Evolutionary conservation across 2,329 filamentous ascomycete genomes (phyloP).

Genomic region (Onygena corvina): DNA sequence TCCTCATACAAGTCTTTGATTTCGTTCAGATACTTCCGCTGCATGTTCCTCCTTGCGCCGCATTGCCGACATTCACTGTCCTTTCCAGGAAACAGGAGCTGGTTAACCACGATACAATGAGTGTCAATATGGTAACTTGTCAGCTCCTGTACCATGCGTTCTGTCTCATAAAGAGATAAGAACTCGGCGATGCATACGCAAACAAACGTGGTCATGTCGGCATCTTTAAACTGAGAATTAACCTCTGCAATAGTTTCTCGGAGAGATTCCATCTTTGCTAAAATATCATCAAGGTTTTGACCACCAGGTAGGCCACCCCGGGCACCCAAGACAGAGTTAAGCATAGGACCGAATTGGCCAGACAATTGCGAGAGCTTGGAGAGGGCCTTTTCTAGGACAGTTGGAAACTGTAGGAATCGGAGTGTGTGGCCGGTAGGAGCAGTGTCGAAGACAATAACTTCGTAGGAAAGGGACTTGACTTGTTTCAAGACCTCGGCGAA

Average conservation of each 20-base stretch:
- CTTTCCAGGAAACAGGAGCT: conserved; percentile 81
- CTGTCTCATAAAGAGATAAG: conserved; percentile 90
- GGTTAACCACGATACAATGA: conserved; percentile 95
- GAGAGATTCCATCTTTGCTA: conserved; percentile 86
- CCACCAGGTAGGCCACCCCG: conserved; percentile 71
- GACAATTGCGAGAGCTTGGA: conserved; percentile 92
- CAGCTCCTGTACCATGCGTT: conserved; percentile 98
- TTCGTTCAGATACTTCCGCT: conserved; percentile 97
- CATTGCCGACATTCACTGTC: conserved; percentile 87
- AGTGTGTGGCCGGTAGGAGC: conserved; percentile 96
- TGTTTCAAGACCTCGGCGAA: conserved; percentile 99
- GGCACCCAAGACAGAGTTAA: conserved; percentile 81
- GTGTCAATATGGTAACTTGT: conserved; percentile 89
- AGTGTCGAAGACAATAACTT: conserved; percentile 98
- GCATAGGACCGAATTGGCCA: conserved; percentile 85
- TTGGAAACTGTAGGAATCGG: conserved; percentile 95
- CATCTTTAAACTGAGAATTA: conserved; percentile 96
- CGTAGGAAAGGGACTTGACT: conserved; percentile 96
- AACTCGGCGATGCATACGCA: conserved; percentile 99
- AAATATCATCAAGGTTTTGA: conserved; percentile 82
- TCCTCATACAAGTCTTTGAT: conserved; percentile 98
- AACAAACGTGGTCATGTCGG: conserved; percentile 89
- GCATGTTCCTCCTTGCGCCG: conserved; percentile 90
- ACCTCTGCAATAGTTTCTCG: conserved; percentile 90
- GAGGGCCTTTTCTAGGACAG: conserved; percentile 95